These are phyloP conservation scores for Syncephalastrum monosporum DNA, from an alignment of 371 early-diverging fungal species.

Conservation along the genomic window DNA sequence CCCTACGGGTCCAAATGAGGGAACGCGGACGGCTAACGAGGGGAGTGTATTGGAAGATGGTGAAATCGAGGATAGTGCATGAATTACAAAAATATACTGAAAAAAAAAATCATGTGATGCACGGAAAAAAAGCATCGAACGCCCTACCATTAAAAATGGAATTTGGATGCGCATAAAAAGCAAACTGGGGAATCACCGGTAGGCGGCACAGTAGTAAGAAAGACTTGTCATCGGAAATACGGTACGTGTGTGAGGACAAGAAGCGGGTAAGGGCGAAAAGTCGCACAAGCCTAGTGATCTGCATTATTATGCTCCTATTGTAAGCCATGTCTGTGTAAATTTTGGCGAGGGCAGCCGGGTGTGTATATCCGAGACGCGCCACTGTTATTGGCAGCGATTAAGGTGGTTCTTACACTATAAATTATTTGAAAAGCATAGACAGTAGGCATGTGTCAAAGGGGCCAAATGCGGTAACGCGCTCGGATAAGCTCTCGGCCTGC, in stretches of 20 bases:
- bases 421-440: no score
- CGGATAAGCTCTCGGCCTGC: no score
- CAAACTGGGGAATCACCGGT: neutral
- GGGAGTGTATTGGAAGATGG: slow-evolving; percentile 39
- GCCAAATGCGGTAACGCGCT: no score
- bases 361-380: no score
- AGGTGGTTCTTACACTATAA: no score
- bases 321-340: no score
- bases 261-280: neutral
- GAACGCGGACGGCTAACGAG: slow-evolving; percentile 5
- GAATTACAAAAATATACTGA: neutral
- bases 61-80: slow-evolving; percentile 29
- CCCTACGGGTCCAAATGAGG: slow-evolving; percentile 3
- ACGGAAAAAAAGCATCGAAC: neutral
- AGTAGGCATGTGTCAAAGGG: no score
- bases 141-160: no score
- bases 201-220: slow-evolving; percentile 2
- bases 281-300: neutral
- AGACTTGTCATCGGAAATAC: neutral
- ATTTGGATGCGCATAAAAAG: no score
- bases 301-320: no score
- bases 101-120: neutral
- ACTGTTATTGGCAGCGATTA: no score
- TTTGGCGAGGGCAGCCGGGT: no score
- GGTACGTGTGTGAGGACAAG: neutral